These are phyloP conservation scores for Sparassis latifolia DNA, from an alignment of 1,284 basidiomycete species.

Conservation along the genomic window DNA sequence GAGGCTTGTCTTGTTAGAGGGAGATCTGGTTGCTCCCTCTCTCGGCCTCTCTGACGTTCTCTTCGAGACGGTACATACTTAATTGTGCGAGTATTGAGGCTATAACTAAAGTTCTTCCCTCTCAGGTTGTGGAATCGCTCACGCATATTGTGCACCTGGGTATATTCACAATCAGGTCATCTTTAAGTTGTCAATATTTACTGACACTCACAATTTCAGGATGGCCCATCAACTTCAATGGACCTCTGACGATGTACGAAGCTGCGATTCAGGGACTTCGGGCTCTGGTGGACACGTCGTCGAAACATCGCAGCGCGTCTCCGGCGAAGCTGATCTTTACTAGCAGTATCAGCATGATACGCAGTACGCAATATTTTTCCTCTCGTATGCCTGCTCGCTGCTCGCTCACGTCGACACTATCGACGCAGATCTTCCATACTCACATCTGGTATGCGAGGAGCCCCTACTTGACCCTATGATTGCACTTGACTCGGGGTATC, in stretches of 20 bases:
- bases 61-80: background rate
- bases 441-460: slow-evolving; percentile 8
- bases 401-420: background rate
- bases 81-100: background rate
- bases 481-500: slow-evolving; percentile 15
- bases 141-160: background rate
- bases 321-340: background rate
- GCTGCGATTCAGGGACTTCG: background rate
- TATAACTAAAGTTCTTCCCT: background rate
- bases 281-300: background rate
- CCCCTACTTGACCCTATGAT: slow-evolving; percentile 10
- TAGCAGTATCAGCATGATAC: slow-evolving; percentile 3
- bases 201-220: background rate
- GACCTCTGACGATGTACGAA: background rate
- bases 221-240: background rate
- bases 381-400: background rate
- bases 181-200: background rate
- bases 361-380: background rate
- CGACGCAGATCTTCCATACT: background rate
- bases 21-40: background rate
- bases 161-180: background rate
- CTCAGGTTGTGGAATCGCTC: background rate
- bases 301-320: background rate
- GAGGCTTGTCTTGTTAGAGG: background rate
- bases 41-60: background rate